Evolutionary conservation across 768 basidiomycete genomes (phyloP), one percentile per base, ranked within the genome.

Genomic region (Crassisporium funariophilum): DNA sequence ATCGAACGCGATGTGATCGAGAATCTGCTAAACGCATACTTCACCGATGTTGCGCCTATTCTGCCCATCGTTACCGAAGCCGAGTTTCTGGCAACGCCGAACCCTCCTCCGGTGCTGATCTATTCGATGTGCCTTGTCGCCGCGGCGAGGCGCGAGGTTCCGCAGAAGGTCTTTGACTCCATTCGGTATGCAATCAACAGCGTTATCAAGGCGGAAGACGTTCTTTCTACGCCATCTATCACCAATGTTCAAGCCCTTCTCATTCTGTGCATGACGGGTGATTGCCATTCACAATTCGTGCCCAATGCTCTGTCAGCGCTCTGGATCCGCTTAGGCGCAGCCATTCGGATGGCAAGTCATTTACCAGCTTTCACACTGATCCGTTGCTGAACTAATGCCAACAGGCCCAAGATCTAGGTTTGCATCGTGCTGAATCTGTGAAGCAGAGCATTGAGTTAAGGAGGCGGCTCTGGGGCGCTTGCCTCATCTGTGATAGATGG

Each of bases 51-150:
- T 36, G 83, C 90, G 2, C 91, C 90, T n/a, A 73, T 91, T 33
- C 79, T 98, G 47, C 95, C 97, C 9, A 76, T 99, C 55, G 81
- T 98, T 48, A 90, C 91, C 13, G 82, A 88, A 60, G 77, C 81
- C 19, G 95, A 99, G 62, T 98, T 99, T 60, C 72, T 97, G 51
- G 78, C 85, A 27, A 81, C 65, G 40, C 76, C 81, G 16, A 83
- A 82, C 11, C 88, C 86, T 0, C 81, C 92, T 2, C 84, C 88
- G 4, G 76, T 99, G 17, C 68, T 98, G 47, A 78, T 98, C 16
- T 98, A 98, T 66, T 86, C 91, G 27, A 94, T 98, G 68, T 98
- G 94, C 66, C 84, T 93, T 22, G 85, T 98, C 33, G 91, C 95
- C 15, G 89, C 91, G 12, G 84, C 92, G 22, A 79, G 88, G 44